A percentile compares a stretch with the other conserved stretches of the same genome.
Conservation (phyloP, 1,139 yeast genomes). For the Insectozyma bohioensis region DNA sequence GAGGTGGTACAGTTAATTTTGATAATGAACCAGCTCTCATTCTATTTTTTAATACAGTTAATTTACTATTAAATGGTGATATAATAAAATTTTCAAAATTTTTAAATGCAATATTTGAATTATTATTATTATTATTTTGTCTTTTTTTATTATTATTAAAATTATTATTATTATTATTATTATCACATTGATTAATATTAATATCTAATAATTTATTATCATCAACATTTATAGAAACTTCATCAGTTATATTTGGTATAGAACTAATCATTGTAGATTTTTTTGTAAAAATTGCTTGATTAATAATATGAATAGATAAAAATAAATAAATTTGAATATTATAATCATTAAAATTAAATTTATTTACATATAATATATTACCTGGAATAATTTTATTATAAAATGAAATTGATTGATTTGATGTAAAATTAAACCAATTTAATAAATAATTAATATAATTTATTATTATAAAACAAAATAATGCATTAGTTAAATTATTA, state of each 20-base stretch:
- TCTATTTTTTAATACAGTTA: slow-evolving; percentile 14
- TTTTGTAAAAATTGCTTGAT: slow-evolving; percentile 12
- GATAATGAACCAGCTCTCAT: slow-evolving; percentile 15
- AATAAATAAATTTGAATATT: slow-evolving; percentile 14
- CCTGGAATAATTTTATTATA: slow-evolving; percentile 4
- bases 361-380: slow-evolving; percentile 12
- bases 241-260: slow-evolving; percentile 15
- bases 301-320: slow-evolving; percentile 16
- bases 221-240: slow-evolving; percentile 13
- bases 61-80: slow-evolving; percentile 35
- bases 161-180: slow-evolving; percentile 2
- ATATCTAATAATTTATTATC: slow-evolving; percentile 15
- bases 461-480: slow-evolving; percentile 30
- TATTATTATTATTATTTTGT: slow-evolving; percentile 18
- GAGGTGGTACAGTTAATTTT: slow-evolving; percentile 5
- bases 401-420: slow-evolving; percentile 3
- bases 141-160: slow-evolving; percentile 3
- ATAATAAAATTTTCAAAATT: slow-evolving; percentile 57
- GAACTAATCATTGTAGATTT: slow-evolving; percentile 14
- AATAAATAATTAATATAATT: slow-evolving; percentile 29
- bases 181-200: slow-evolving; percentile 11
- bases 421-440: slow-evolving; percentile 16
- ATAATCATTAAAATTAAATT: slow-evolving; percentile 10
- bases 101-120: slow-evolving; percentile 44
- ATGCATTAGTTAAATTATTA: slow-evolving; percentile 25